Evolutionary conservation across 257 asterid species (phyloP).

Genomic region (Jacaranda mimosifolia): DNA sequence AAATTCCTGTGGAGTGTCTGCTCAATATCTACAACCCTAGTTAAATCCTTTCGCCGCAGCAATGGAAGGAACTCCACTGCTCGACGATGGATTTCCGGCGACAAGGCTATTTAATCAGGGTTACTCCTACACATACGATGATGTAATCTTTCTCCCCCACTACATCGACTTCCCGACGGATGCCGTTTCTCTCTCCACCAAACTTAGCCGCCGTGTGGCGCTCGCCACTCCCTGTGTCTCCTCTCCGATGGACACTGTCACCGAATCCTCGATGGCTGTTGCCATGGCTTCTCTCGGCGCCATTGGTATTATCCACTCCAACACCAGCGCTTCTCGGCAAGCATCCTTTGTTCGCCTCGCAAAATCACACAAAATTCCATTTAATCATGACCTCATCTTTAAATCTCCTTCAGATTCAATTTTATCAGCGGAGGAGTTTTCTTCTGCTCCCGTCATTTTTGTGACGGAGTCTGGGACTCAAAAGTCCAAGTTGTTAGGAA

Average conservation of each 20-base stretch:
- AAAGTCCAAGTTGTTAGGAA: conserved; percentile 47
- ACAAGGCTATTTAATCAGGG: conserved; percentile 58
- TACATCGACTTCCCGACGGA: conserved; percentile 70
- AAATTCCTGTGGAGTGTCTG: too few relatives aligned
- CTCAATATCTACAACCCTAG: not conserved
- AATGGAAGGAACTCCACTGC: conserved; percentile 35
- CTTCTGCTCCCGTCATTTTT: conserved; percentile 50
- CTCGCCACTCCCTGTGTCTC: conserved; percentile 65
- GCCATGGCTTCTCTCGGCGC: conserved; percentile 71
- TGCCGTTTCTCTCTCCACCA: conserved; percentile 58
- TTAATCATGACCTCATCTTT: conserved; percentile 46
- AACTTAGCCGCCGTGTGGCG: conserved; percentile 50
- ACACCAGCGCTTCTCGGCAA: conserved; percentile 49
- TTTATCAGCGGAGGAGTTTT: conserved; percentile 45
- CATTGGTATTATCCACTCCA: conserved; percentile 60
- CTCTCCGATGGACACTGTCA: conserved; percentile 77
- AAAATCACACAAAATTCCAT: conserved; percentile 58
- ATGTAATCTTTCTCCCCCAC: conserved; percentile 70
- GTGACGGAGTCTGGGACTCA: conserved; percentile 49
- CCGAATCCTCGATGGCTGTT: conserved; percentile 66
- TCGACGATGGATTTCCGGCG: conserved; percentile 62
- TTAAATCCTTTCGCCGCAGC: not conserved
- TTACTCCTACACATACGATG: conserved; percentile 72
- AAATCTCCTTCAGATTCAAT: conserved; percentile 48
- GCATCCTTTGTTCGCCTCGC: conserved; percentile 54